Evolutionary conservation across 352 stramenopile species (phyloP).

Genomic region (Globisporangium iwayamae): DNA sequence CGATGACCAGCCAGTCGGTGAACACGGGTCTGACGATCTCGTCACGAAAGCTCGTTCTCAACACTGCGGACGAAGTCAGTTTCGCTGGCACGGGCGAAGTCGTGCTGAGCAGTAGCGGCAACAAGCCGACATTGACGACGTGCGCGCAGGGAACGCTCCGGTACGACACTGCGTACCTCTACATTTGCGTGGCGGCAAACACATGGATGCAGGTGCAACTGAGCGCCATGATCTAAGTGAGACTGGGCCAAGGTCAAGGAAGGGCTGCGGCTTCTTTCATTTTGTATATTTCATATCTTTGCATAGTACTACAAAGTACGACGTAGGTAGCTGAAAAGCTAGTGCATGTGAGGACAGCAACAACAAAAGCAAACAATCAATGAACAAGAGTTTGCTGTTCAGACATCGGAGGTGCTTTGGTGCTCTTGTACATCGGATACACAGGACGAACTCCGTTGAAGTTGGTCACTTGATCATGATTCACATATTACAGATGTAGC

Average conservation of each 20-base stretch:
- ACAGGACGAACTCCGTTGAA: neutral
- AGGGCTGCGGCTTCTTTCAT: neutral
- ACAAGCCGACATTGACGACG: conserved; percentile 12
- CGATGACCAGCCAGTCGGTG: conserved; percentile 5
- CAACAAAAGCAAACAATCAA: neutral
- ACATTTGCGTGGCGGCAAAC: conserved; percentile 28
- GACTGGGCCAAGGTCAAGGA: neutral
- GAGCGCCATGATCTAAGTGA: neutral
- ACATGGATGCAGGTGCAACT: conserved; percentile 15
- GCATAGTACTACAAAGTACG: neutral
- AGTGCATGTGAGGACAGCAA: neutral
- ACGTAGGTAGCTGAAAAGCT: neutral
- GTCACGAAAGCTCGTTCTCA: conserved; percentile 35
- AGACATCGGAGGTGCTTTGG: neutral
- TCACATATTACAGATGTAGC: neutral
- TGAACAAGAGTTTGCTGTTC: conserved; percentile 4
- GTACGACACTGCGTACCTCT: conserved; percentile 29
- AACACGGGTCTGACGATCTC: conserved; percentile 32
- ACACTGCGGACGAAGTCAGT: neutral
- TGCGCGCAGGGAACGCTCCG: conserved; percentile 30
- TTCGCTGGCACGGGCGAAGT: conserved; percentile 23
- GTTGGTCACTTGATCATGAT: neutral
- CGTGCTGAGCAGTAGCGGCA: conserved; percentile 12
- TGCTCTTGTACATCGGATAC: neutral
- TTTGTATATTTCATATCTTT: conserved; percentile 6